Evolutionary conservation across 768 basidiomycete genomes (phyloP), one percentile per base, ranked within the genome.

Genomic region (Termitomyces eurrhizus): DNA sequence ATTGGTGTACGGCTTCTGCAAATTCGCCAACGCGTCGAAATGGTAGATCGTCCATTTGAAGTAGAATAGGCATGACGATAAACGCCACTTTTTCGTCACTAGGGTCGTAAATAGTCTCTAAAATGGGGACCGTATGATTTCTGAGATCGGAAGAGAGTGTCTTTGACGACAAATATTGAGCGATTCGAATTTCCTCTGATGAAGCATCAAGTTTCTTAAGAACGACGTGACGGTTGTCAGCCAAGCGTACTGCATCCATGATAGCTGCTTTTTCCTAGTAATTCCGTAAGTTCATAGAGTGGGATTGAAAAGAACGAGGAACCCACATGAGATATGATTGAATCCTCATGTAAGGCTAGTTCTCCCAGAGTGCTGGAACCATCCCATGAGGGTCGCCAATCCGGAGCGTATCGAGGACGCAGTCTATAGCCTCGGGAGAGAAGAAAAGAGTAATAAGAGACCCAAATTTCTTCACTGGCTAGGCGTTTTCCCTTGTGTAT

Each of bases 21-120:
- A 64, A 56, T 35, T 64, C 63, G 7, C 49, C 57, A 5, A 61
- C 44, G 18, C 53, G 53, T 48, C 60, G 52, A 52, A 64, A 64
- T 0, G 60, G 63, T 14, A 64, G 41, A n/a, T 18, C 9, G 21
- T 58, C 11, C 39, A 64, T 45, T 1, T 45, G 35, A 42, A 58
- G 18, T 6, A 64, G 42, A 16, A 61, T 52, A 16, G 60, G 63
- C 60, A 64, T 61, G 14, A 61, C 60, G 33, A 64, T n/a, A 24
- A 64, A 56, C 9, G 54, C 62, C 9, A 45, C 18, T 7, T 21
- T 39, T 14, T 57, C 36, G 16, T 60, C 56, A 7, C 57, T 36
- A 4, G 59, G 62, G n/a, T 52, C 52, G 14, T 36, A 55, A 3
- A 60, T 29, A 4, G 50, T 42, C 8, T 64, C 56, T 2, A 59